phyloP scores from a whole-genome alignment of 1,284 basidiomycete species.

The Rhizoctonia solani region DNA sequence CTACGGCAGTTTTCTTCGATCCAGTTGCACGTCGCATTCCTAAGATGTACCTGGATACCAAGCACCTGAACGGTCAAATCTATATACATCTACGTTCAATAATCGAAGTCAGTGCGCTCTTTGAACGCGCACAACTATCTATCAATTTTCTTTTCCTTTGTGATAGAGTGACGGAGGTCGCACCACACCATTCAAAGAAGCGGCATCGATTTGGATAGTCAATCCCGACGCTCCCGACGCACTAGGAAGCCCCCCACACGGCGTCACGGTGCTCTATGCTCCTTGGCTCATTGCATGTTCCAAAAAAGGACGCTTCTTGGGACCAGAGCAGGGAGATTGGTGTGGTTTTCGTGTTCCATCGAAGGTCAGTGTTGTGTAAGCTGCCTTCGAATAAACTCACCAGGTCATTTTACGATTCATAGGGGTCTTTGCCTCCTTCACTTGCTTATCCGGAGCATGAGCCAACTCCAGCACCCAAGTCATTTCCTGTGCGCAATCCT shows the following conservation, averaged over 20 bases:
- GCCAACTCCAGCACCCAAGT: neutral
- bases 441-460: neutral
- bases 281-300: conserved; percentile 26
- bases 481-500: neutral
- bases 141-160: neutral
- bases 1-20: conserved; percentile 3
- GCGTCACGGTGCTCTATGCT: conserved; percentile 1
- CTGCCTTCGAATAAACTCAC: neutral
- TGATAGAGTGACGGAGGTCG: conserved; percentile 13
- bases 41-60: conserved; percentile 19
- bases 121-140: neutral
- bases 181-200: conserved; percentile 9
- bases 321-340: conserved; percentile 21
- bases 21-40: neutral
- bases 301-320: neutral
- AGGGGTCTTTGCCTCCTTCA: neutral
- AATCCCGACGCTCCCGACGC: conserved; percentile 18
- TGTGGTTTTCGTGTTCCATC: conserved; percentile 21
- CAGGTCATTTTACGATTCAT: neutral
- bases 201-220: conserved; percentile 29
- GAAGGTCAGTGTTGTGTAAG: neutral
- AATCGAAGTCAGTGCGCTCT: conserved; percentile 5
- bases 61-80: neutral
- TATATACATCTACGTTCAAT: conserved; percentile 2
- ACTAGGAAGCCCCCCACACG: conserved; percentile 7